A percentile compares a stretch with the other conserved stretches of the same genome.
phyloP scores from a whole-genome alignment of 148 eudicot genomes.

The Vaccinium macrocarpon region DNA sequence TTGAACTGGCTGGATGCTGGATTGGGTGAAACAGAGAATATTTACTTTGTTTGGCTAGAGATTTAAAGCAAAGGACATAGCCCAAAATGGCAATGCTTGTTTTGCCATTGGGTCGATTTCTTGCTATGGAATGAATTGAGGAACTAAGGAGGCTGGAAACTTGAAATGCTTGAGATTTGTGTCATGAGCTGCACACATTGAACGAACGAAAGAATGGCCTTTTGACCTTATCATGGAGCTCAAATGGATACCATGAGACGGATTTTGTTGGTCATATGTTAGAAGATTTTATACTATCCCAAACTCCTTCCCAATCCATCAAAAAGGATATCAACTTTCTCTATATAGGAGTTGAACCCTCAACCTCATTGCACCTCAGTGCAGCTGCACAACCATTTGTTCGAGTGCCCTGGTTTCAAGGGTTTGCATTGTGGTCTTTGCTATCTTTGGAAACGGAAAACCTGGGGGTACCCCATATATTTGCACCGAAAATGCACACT shows the following conservation, averaged over 20 bases:
- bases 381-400: not conserved
- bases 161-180: conserved; percentile 1
- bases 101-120: not conserved
- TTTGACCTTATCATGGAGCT: not conserved
- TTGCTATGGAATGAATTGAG: not conserved
- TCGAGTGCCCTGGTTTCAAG: not conserved
- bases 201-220: not conserved
- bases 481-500: too few species aligned
- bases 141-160: not conserved
- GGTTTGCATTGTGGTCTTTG: not conserved
- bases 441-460: not conserved
- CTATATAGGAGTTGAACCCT: not conserved
- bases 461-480: too few species aligned
- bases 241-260: not conserved
- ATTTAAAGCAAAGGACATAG: not conserved
- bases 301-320: not conserved
- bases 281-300: not conserved
- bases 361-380: not conserved
- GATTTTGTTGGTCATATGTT: not conserved
- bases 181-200: not conserved
- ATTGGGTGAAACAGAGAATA: not conserved
- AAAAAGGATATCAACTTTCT: not conserved
- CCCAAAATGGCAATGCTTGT: not conserved
- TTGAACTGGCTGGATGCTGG: not conserved
- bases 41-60: not conserved